Percentiles rank a stretch among this genome's conserved stretches.
Evolutionary conservation across 495 filamentous ascomycete genomes (phyloP).

Genomic region (Durotheca rogersii): DNA sequence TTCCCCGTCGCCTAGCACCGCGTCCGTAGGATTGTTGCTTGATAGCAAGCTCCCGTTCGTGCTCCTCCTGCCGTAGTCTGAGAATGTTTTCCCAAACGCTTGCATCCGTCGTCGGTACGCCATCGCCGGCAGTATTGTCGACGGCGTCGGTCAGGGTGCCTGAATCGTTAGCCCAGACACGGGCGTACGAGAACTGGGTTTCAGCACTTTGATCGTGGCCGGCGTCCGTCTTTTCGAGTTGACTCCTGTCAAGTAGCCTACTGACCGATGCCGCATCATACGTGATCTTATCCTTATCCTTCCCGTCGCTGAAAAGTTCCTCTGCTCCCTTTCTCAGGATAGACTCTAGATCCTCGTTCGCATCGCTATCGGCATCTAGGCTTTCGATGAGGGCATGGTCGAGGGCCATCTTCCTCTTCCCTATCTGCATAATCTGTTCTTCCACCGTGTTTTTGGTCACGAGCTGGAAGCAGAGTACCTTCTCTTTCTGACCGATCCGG

Average conservation of each 20-base stretch:
- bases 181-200: slow-evolving; percentile 83
- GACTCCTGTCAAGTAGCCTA: slow-evolving; percentile 81
- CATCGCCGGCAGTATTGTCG: slow-evolving; percentile 58
- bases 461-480: slow-evolving; percentile 91
- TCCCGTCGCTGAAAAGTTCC: slow-evolving; percentile 71
- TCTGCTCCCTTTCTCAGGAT: slow-evolving; percentile 87
- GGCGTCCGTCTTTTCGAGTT: slow-evolving; percentile 68
- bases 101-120: slow-evolving; percentile 56
- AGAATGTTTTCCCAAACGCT: slow-evolving; percentile 88
- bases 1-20: slow-evolving; percentile 64
- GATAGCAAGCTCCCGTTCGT: slow-evolving; percentile 62
- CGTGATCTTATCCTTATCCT: slow-evolving; percentile 60
- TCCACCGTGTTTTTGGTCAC: slow-evolving; percentile 86
- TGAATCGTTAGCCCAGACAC: slow-evolving; percentile 88
- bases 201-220: slow-evolving; percentile 60
- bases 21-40: slow-evolving; percentile 73
- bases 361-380: slow-evolving; percentile 77
- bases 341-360: slow-evolving; percentile 75
- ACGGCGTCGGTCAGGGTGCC: slow-evolving; percentile 35
- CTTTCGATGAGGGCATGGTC: slow-evolving; percentile 92
- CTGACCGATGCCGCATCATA: slow-evolving; percentile 84
- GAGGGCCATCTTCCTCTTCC: slow-evolving; percentile 90
- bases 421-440: slow-evolving; percentile 95
- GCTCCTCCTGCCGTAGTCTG: slow-evolving; percentile 73
- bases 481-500: slow-evolving; percentile 92